These are phyloP conservation scores for Chenopodium berlandieri DNA, from an alignment of 148 eudicot genomes.

Conservation along the genomic window DNA sequence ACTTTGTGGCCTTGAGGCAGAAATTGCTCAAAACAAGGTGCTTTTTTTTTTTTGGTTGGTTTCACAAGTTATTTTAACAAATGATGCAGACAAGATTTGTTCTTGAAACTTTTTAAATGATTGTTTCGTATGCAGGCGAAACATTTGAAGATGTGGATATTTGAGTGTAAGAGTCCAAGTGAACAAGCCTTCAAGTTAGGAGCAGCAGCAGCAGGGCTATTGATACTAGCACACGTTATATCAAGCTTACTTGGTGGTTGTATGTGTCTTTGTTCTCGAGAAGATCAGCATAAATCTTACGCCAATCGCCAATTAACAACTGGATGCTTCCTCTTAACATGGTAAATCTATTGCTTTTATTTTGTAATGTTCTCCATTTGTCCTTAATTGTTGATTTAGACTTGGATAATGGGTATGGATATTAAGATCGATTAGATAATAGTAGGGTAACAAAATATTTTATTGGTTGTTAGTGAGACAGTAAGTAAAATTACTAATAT, in stretches of 20 bases:
- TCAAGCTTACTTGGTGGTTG: conserved; percentile 72
- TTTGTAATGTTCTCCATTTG: too few relatives aligned
- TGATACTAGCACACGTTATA: conserved; percentile 58
- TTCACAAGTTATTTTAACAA: too few relatives aligned
- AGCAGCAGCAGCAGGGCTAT: conserved; percentile 52
- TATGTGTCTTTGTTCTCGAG: conserved; percentile 37
- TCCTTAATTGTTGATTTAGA: too few relatives aligned
- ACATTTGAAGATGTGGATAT: conserved; percentile 72
- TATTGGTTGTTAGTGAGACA: too few relatives aligned
- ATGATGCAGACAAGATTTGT: not conserved
- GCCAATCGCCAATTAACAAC: conserved; percentile 56
- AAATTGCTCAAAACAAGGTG: conserved; percentile 82
- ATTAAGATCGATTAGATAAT: too few relatives aligned
- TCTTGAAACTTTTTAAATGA: too few relatives aligned
- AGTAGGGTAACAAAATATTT: too few relatives aligned
- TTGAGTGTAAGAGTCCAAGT: conserved; percentile 82
- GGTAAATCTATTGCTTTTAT: conserved; percentile 37
- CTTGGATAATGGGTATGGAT: too few relatives aligned
- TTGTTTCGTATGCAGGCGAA: conserved; percentile 39
- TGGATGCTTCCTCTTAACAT: conserved; percentile 58
- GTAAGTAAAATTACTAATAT: too few relatives aligned
- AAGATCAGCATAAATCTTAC: conserved; percentile 47
- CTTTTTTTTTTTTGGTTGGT: not conserved
- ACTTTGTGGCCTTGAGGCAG: conserved; percentile 73
- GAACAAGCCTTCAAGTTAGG: conserved; percentile 65